Evolutionary conservation across 768 basidiomycete species (phyloP).

Genomic region (Termitomyces sp.): DNA sequence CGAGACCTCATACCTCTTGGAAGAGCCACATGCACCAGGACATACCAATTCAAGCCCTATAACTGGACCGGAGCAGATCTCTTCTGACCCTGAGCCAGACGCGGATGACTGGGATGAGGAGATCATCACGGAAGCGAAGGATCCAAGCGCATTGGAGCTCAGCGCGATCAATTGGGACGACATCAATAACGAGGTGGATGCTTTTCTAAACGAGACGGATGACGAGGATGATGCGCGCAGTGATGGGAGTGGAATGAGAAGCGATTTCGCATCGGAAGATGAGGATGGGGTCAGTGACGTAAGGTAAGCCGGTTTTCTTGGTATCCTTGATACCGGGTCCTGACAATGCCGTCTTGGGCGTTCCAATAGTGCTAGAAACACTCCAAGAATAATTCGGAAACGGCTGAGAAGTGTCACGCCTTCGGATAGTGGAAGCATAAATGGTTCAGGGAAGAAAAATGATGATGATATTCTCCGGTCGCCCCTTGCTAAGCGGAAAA

Average conservation of each 20-base stretch:
- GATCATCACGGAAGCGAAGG: conserved; percentile 23
- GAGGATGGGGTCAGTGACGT: conserved; percentile 47
- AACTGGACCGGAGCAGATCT: conserved; percentile 41
- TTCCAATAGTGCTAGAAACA: conserved; percentile 29
- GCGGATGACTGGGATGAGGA: conserved; percentile 61
- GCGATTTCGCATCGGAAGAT: conserved; percentile 42
- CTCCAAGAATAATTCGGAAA: conserved; percentile 54
- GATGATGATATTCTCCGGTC: conserved; percentile 49
- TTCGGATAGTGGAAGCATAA: conserved; percentile 41
- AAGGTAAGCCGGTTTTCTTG: conserved; percentile 18
- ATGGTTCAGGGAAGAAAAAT: conserved; percentile 25
- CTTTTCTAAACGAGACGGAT: conserved; percentile 77
- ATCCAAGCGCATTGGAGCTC: conserved; percentile 38
- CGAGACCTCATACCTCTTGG: conserved; percentile 72
- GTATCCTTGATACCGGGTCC: too few species aligned
- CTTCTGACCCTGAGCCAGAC: conserved; percentile 64
- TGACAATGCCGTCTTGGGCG: not conserved
- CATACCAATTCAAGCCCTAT: conserved; percentile 29
- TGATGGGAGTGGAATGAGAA: conserved; percentile 39
- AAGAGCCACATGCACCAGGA: conserved; percentile 42
- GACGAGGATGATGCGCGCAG: conserved; percentile 47
- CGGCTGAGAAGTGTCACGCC: conserved; percentile 70
- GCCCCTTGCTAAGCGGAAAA: conserved; percentile 78
- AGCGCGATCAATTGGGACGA: conserved; percentile 75
- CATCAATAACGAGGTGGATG: conserved; percentile 84